Evolutionary conservation across 208 protist genomes (phyloP).

Genomic region (Angomonas deanei): DNA sequence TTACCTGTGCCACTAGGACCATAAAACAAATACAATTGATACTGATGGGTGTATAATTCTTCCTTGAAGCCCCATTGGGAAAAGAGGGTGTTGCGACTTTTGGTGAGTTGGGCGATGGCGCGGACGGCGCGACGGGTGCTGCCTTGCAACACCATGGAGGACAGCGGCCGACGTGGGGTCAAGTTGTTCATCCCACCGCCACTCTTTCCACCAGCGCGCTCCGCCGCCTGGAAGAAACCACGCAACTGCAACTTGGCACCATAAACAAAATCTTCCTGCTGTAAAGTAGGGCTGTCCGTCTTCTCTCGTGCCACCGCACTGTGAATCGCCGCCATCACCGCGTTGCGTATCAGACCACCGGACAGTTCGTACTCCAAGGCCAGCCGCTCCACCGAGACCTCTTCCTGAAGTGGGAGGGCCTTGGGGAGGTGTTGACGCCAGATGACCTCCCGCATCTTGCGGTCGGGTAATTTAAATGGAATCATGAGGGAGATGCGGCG

Average conservation of each 20-base stretch:
- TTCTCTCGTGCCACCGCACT: slow-evolving; percentile 79
- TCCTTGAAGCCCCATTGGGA: slow-evolving; percentile 87
- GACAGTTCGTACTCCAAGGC: slow-evolving; percentile 87
- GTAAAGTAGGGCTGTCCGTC: slow-evolving; percentile 41
- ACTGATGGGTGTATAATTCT: slow-evolving; percentile 45
- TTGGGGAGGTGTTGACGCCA: slow-evolving; percentile 76
- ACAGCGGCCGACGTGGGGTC: slow-evolving; percentile 67
- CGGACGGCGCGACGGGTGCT: slow-evolving; percentile 38
- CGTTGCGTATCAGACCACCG: slow-evolving; percentile 91
- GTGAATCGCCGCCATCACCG: slow-evolving; percentile 75
- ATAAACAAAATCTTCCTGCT: slow-evolving; percentile 69
- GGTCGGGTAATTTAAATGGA: slow-evolving; percentile 85
- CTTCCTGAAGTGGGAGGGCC: slow-evolving; percentile 35
- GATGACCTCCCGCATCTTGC: slow-evolving; percentile 80
- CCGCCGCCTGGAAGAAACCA: slow-evolving; percentile 79
- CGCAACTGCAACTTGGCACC: slow-evolving; percentile 82
- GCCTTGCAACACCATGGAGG: slow-evolving; percentile 63
- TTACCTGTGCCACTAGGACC: slow-evolving; percentile 85
- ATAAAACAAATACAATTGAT: slow-evolving; percentile 62
- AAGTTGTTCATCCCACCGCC: slow-evolving; percentile 30
- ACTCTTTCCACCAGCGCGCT: slow-evolving; percentile 22
- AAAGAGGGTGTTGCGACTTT: slow-evolving; percentile 82
- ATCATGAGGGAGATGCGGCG: slow-evolving; percentile 90
- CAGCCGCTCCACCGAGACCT: slow-evolving; percentile 65
- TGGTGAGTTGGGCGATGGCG: slow-evolving; percentile 50